Conservation (phyloP, 1,284 basidiomycete species). For the Violaceomyces palustris region DNA sequence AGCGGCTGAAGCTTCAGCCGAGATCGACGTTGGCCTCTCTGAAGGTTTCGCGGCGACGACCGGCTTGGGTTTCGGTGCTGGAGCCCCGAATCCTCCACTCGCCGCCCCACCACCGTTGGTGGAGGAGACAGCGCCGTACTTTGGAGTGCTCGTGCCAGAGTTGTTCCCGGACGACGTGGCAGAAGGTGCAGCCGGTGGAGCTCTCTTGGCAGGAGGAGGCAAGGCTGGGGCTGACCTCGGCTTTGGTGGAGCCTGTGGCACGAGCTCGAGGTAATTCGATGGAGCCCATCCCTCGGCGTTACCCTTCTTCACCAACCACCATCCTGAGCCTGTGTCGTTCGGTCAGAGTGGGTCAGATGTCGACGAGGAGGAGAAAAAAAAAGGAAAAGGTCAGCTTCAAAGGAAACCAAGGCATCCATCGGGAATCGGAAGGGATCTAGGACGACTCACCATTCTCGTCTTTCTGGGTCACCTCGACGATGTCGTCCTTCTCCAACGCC, state of each 20-base stretch:
- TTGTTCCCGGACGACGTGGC: constrained; percentile 21
- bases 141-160: constrained; percentile 15
- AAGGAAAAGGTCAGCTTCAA: constrained; percentile 10
- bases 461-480: constrained; percentile 87
- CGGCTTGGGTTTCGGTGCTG: constrained; percentile 55
- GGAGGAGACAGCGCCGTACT: constrained; percentile 4
- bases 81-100: constrained; percentile 56
- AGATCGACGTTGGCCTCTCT: constrained; percentile 22
- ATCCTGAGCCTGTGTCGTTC: constrained; percentile 56
- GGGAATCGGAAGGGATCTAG: too few relatives aligned
- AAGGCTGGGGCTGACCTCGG: constrained; percentile 37
- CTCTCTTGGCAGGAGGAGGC: constrained; percentile 39
- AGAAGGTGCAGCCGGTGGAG: constrained; percentile 54
- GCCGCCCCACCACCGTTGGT: too few relatives aligned
- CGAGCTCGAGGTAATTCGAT: constrained; percentile 74
- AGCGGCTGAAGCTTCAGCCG: constrained; percentile 50
- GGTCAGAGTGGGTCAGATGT: too few relatives aligned
- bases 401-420: constrained; percentile 5
- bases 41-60: constrained; percentile 56
- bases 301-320: constrained; percentile 92
- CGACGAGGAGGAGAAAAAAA: too few relatives aligned
- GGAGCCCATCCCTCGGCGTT: constrained; percentile 86
- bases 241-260: constrained; percentile 64
- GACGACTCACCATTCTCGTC: constrained; percentile 63
- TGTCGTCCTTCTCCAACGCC: constrained; percentile 79